Percentiles rank a stretch among this genome's conserved stretches.
Conservation (phyloP, 2,329 filamentous ascomycete species). For the Pseudogymnoascus sp. region DNA sequence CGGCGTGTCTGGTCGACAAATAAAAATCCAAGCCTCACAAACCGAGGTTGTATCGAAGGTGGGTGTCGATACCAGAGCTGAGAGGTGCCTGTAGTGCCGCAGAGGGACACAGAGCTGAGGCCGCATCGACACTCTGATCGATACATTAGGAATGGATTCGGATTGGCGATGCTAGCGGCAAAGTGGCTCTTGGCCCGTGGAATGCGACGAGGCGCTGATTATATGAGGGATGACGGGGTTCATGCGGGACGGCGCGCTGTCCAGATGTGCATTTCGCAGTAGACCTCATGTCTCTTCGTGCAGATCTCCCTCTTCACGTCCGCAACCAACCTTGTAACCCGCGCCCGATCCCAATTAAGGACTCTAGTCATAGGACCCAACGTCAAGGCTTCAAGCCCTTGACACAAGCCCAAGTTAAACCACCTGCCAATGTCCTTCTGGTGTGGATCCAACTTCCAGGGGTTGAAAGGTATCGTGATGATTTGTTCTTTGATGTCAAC, state of each 20-base stretch:
- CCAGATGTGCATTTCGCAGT: constrained; percentile 56
- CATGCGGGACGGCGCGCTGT: constrained; percentile 24
- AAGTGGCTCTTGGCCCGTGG: background rate
- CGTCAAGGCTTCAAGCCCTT: constrained; percentile 65
- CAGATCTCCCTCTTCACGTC: constrained; percentile 62
- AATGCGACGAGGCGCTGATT: background rate
- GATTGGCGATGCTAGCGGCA: background rate
- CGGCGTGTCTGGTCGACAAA: background rate
- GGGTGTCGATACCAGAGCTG: background rate
- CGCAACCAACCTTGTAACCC: constrained; percentile 54
- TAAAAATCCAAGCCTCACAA: background rate
- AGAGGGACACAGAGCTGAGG: background rate
- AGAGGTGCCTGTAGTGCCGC: background rate
- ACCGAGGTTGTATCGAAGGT: background rate
- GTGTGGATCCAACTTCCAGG: constrained; percentile 58
- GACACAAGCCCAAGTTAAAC: constrained; percentile 73
- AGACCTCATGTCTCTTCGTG: constrained; percentile 59
- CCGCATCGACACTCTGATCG: background rate
- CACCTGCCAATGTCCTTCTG: constrained; percentile 65
- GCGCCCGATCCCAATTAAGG: constrained; percentile 49
- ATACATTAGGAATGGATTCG: background rate
- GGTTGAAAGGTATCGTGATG: constrained; percentile 64
- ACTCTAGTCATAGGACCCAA: constrained; percentile 64
- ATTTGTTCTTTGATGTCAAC: constrained; percentile 66
- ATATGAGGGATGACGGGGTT: background rate